A percentile compares a stretch with the other conserved stretches of the same genome.
These are phyloP conservation scores for Trichosanthes truncata DNA, from an alignment of 306 rosid genomes.

Conservation along the genomic window DNA sequence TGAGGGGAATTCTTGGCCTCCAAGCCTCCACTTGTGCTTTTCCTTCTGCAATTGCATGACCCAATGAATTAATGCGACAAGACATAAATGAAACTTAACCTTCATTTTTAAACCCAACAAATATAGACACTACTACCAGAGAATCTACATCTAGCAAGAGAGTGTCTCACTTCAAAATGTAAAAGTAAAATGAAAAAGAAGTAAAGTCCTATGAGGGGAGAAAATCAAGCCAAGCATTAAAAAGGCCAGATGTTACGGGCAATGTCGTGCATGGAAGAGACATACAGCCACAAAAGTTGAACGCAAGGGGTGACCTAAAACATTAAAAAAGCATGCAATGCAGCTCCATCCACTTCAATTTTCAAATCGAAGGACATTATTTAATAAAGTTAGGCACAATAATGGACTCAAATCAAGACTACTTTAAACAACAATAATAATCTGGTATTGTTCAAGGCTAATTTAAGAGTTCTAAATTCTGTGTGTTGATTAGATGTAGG, in stretches of 20 bases:
- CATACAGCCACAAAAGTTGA: conserved; percentile 5
- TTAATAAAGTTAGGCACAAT: background rate
- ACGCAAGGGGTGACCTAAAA: background rate
- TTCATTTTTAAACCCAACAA: background rate
- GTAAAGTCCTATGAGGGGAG: background rate
- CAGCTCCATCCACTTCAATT: background rate
- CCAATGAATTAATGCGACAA: conserved; percentile 1
- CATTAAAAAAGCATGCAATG: background rate
- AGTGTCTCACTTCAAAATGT: background rate
- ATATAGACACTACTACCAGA: background rate
- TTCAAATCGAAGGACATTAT: background rate
- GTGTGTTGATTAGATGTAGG: background rate
- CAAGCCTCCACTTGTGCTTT: background rate
- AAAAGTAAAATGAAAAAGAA: background rate
- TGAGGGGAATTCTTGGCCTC: background rate
- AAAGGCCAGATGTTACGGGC: conserved; percentile 2
- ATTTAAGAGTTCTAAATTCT: background rate
- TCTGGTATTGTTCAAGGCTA: background rate
- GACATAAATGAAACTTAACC: background rate
- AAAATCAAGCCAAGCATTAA: background rate
- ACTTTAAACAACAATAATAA: background rate
- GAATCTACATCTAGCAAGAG: background rate
- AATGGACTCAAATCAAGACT: background rate
- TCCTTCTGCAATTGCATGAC: conserved; percentile 1
- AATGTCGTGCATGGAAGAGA: background rate